Conservation (phyloP, 2,329 filamentous ascomycete species). For the Paecilomyces formosus region DNA sequence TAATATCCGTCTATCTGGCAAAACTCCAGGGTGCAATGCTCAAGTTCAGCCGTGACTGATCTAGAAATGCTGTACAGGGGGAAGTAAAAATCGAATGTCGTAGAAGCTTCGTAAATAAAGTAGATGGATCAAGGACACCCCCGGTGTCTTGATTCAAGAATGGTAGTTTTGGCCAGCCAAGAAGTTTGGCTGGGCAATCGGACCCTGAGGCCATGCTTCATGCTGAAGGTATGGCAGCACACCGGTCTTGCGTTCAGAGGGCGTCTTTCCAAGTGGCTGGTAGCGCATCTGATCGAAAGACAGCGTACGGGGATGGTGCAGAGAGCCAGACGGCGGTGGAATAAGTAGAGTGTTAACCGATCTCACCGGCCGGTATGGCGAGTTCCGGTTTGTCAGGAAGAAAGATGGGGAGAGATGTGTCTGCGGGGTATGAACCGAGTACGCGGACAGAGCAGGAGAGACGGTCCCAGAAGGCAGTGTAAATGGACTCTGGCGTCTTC, state of each 20-base stretch:
- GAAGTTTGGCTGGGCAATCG: constrained; percentile 21
- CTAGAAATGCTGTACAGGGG: neutral
- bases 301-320: constrained; percentile 63
- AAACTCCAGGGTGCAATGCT: neutral
- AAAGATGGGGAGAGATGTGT: constrained; percentile 77
- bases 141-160: constrained; percentile 12
- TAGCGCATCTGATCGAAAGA: constrained; percentile 73
- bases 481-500: constrained; percentile 45
- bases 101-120: neutral
- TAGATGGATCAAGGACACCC: neutral
- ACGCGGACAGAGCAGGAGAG: constrained; percentile 64
- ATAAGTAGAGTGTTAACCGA: constrained; percentile 86
- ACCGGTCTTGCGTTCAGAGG: constrained; percentile 58
- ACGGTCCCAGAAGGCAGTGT: constrained; percentile 46
- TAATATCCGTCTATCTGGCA: neutral
- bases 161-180: constrained; percentile 22
- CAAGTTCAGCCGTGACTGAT: neutral
- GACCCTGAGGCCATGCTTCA: constrained; percentile 34
- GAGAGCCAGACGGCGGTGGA: constrained; percentile 70
- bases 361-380: constrained; percentile 85
- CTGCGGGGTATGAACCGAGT: constrained; percentile 53
- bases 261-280: constrained; percentile 64
- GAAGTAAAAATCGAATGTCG: neutral
- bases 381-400: constrained; percentile 80
- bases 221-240: constrained; percentile 53